Evolutionary conservation across 768 basidiomycete genomes (phyloP).

Genomic region (Rhodocollybia butyracea): DNA sequence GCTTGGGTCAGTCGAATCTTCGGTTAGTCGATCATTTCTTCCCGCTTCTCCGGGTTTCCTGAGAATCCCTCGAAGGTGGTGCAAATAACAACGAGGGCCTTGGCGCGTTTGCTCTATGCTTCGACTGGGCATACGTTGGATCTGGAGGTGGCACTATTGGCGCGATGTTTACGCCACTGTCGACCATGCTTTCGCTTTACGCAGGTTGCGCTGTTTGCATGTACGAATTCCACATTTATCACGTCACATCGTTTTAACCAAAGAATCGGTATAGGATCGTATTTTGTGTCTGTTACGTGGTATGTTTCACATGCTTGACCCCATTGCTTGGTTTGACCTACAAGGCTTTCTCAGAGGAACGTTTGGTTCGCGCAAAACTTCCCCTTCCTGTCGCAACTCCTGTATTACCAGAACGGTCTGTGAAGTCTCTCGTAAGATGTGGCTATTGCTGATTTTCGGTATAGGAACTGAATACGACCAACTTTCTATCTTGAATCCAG

Average conservation of each 20-base stretch:
- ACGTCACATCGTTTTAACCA: neutral
- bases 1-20: constrained; percentile 52
- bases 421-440: too few relatives aligned
- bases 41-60: too few relatives aligned
- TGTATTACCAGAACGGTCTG: constrained; percentile 14
- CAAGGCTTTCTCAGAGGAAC: constrained; percentile 7
- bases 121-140: constrained; percentile 54
- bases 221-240: constrained; percentile 13
- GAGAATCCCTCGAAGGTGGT: constrained; percentile 16
- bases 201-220: constrained; percentile 43
- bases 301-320: neutral
- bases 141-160: constrained; percentile 18
- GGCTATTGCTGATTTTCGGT: neutral
- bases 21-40: too few relatives aligned
- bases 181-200: constrained; percentile 41
- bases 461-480: constrained; percentile 49
- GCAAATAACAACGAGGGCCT: constrained; percentile 43
- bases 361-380: constrained; percentile 26
- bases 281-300: constrained; percentile 24
- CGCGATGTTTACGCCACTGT: constrained; percentile 40
- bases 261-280: constrained; percentile 13
- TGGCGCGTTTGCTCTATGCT: constrained; percentile 42
- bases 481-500: constrained; percentile 42
- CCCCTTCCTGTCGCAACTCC: constrained; percentile 37
- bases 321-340: neutral